Conservation (phyloP, 2,329 filamentous ascomycete genomes). For the Pezicula radicicola region DNA sequence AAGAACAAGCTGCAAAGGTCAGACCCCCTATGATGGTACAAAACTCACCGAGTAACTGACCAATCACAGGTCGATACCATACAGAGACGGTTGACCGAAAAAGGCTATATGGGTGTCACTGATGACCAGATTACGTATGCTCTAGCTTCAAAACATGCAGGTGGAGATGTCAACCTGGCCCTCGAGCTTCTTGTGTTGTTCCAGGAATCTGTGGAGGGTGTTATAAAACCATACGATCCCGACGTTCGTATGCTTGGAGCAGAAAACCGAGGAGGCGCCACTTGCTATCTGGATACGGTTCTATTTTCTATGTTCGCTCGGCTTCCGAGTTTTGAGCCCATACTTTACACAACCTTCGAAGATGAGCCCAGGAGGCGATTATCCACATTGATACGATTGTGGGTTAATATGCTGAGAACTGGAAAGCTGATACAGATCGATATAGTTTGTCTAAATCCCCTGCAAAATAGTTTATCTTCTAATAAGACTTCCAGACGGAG, state of each 20-base stretch:
- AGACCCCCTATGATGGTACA: background rate
- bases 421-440: conserved; percentile 84
- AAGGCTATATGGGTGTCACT: conserved; percentile 53
- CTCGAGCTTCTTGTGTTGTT: conserved; percentile 75
- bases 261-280: conserved; percentile 80
- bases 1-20: conserved; percentile 47
- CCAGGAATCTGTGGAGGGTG: conserved; percentile 76
- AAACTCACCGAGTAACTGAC: conserved; percentile 4
- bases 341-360: conserved; percentile 76
- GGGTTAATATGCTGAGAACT: conserved; percentile 87
- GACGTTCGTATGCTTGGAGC: conserved; percentile 75
- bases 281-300: conserved; percentile 90
- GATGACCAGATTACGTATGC: conserved; percentile 62
- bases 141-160: conserved; percentile 58
- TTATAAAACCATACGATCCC: conserved; percentile 72
- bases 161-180: conserved; percentile 70
- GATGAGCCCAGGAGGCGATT: conserved; percentile 71
- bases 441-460: conserved; percentile 53
- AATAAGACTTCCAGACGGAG: conserved; percentile 56
- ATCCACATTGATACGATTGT: conserved; percentile 76
- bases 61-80: conserved; percentile 45
- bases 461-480: conserved; percentile 4
- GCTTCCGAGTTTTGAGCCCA: conserved; percentile 86
- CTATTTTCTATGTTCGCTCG: conserved; percentile 96
- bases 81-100: conserved; percentile 45